phyloP scores from a whole-genome alignment of 2,329 filamentous ascomycete genomes.

The Zymoseptoria crescenta region DNA sequence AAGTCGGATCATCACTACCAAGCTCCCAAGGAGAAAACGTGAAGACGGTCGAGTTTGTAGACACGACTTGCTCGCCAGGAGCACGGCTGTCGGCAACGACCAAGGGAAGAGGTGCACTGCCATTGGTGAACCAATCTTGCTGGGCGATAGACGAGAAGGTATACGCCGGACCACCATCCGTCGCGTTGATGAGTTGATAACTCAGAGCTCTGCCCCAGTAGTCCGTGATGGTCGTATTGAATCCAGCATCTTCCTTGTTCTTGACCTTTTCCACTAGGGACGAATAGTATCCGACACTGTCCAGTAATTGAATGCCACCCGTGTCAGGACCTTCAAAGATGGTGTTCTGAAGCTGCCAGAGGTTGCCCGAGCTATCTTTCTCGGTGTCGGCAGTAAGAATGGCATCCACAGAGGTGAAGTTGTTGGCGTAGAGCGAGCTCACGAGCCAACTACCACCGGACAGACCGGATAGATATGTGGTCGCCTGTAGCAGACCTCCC shows the following conservation, averaged over 20 bases:
- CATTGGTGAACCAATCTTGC: conserved; percentile 54
- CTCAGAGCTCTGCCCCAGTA: conserved; percentile 76
- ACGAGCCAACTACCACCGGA: conserved; percentile 81
- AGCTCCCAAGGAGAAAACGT: conserved; percentile 77
- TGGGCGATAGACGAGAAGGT: conserved; percentile 75
- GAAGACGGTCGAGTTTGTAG: conserved; percentile 65
- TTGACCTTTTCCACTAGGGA: conserved; percentile 52
- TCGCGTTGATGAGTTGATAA: conserved; percentile 74
- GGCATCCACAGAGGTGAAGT: conserved; percentile 62
- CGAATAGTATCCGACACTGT: conserved; percentile 54
- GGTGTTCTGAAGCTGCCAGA: conserved; percentile 58
- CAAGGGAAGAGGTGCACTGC: conserved; percentile 62
- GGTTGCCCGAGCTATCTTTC: conserved; percentile 17
- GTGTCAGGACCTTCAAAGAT: conserved; percentile 53
- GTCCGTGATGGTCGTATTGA: conserved; percentile 69
- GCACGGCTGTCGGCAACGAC: conserved; percentile 61
- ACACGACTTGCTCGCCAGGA: conserved; percentile 54
- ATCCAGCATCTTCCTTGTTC: conserved; percentile 57
- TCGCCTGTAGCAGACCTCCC: conserved; percentile 70
- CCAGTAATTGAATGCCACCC: conserved; percentile 46
- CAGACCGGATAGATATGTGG: conserved; percentile 73
- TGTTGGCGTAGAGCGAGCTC: conserved; percentile 69
- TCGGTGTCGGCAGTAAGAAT: conserved; percentile 40
- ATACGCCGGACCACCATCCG: conserved; percentile 63
- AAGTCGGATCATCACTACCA: conserved; percentile 65